Evolutionary conservation across 2,329 filamentous ascomycete species (phyloP).

Genomic region (Alternaria atra): DNA sequence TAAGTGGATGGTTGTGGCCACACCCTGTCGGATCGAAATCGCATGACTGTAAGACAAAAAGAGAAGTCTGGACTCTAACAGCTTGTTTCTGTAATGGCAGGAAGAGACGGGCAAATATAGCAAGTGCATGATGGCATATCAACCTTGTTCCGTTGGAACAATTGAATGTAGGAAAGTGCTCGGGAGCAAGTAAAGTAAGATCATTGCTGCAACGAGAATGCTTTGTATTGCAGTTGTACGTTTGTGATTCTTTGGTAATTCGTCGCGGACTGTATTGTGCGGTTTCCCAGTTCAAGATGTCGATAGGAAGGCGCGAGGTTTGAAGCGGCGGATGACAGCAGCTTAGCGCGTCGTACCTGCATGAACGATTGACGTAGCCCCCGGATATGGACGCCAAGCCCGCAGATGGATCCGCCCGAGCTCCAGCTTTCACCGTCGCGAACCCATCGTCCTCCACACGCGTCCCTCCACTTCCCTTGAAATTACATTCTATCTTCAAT

Average conservation of each 20-base stretch:
- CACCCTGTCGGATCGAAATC: neutral
- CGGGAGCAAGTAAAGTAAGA: too few species aligned
- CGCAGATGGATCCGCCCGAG: constrained; percentile 20
- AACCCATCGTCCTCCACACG: constrained; percentile 7
- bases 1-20: constrained; percentile 4
- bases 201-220: neutral
- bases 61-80: constrained; percentile 7
- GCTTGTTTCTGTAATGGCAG: neutral
- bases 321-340: neutral
- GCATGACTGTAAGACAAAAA: neutral
- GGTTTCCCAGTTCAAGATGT: neutral
- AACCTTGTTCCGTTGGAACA: neutral
- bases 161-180: neutral
- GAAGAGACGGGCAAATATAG: neutral
- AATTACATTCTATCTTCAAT: constrained; percentile 2
- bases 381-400: constrained; percentile 13
- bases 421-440: constrained; percentile 20
- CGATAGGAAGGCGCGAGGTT: neutral
- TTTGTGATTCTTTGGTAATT: neutral
- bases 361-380: constrained; percentile 27
- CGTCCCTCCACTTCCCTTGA: constrained; percentile 6
- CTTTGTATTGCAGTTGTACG: neutral
- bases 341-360: constrained; percentile 22
- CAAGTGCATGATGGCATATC: neutral
- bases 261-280: neutral